Base-by-base conservation (phyloP, 306 rosid genomes). In the Crataegus laevigata region DNA sequence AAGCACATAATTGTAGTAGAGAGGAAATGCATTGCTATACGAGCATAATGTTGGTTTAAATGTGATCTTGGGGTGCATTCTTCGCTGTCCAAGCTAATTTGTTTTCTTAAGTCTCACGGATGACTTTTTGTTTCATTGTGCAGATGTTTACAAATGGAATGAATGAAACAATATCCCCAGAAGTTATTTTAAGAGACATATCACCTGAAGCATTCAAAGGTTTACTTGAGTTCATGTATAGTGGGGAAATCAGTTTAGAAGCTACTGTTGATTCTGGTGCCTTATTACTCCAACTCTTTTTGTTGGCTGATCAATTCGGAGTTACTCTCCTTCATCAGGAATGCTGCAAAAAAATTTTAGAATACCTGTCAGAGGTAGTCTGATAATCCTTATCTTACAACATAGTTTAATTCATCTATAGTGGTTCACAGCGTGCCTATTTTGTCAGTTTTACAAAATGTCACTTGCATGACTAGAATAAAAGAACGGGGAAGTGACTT, bases 81-180 rank as follows among this genome's bases (percentile, higher is more conserved):
- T 38, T 69, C 4, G 30, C 30, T 54, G 64, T 71, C 34, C 42
- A 8, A 13, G 65, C 19, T 12, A 30, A 26, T 63, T 63, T 62
- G 2, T 12, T 29, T 30, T 30, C 12, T 28, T 29, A 15, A 63
- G n/a, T 30, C 65, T 60, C 36, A 60, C 14, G 29, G 62, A 58
- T 58, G 29, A 60, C 47, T 29, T 38, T 38, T 42, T 75, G 62
- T 82, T 77, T 57, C 58, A 66, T 65, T 79, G 69, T 45, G 80
- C 88, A 91, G 98, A 94, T 94, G 98, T 91, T 94, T 88, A 94
- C 98, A 63, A 94, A 94, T 81, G 98, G 98, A 87, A 94, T 94
- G 98, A 88, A 89, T 84, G 98, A 94, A 85, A 94, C 94, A 76
- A 80, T 78, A 76, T 88, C 98, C 62, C 84, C 97, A 1, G 88